These are phyloP conservation scores for Pyricularia sp. DNA, from an alignment of 2,329 filamentous ascomycete species.

Conservation along the genomic window DNA sequence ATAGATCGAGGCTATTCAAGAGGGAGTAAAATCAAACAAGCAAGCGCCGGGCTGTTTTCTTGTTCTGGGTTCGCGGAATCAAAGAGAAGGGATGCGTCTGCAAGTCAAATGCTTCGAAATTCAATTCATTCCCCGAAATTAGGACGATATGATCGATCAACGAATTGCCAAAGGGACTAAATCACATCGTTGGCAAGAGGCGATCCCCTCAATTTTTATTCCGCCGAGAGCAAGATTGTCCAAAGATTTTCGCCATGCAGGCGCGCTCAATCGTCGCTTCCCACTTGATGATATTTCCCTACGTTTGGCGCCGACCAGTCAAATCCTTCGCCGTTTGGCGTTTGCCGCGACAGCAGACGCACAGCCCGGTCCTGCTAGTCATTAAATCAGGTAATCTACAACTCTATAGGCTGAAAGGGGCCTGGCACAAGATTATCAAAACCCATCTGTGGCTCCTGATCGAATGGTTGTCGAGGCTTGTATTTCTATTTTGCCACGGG, in stretches of 20 bases:
- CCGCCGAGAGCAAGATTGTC: not conserved
- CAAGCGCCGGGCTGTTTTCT: not conserved
- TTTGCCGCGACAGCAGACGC: not conserved
- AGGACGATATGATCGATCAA: not conserved
- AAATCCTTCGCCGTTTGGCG: not conserved
- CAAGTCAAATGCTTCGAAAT: not conserved
- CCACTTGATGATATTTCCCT: not conserved
- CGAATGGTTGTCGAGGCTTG: slow-evolving; percentile 16
- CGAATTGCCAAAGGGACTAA: not conserved
- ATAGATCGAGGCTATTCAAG: not conserved
- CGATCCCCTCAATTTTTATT: not conserved
- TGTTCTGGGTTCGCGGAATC: not conserved
- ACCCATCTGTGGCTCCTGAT: slow-evolving; percentile 11
- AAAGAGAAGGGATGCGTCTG: not conserved
- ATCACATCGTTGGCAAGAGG: not conserved
- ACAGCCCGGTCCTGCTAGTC: not conserved
- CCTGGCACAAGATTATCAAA: slow-evolving; percentile 8
- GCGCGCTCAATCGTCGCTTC: not conserved
- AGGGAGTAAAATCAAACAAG: slow-evolving; percentile 3
- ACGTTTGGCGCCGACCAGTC: not conserved
- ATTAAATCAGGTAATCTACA: not conserved
- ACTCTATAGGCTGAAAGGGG: not conserved
- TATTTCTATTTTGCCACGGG: slow-evolving; percentile 11
- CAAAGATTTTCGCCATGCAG: not conserved
- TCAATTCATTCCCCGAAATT: not conserved